phyloP scores from a whole-genome alignment of 2,329 filamentous ascomycete genomes.

The Venturia oleaginea region DNA sequence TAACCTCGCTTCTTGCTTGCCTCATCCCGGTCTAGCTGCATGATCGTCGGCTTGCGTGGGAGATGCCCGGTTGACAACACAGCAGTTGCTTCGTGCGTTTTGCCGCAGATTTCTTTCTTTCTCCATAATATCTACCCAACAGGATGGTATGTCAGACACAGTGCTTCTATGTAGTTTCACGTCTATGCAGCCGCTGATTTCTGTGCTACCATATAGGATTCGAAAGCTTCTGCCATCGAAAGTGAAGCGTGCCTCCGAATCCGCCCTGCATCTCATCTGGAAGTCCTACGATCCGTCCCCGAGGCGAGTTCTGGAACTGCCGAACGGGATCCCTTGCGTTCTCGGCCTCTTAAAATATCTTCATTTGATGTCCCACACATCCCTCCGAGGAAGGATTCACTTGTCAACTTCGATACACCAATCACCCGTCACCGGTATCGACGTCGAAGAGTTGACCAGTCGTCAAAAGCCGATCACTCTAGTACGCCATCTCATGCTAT shows the following conservation, averaged over 20 bases:
- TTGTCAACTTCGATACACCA: not conserved
- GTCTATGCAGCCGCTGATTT: not conserved
- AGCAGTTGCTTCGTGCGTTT: slow-evolving; percentile 2
- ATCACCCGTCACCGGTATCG: not conserved
- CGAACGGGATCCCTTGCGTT: not conserved
- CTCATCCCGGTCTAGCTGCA: slow-evolving; percentile 4
- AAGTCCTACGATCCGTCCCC: not conserved
- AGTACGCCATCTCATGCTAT: not conserved
- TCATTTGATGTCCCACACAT: not conserved
- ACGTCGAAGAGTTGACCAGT: not conserved
- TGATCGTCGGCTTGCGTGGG: not conserved
- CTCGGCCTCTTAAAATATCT: not conserved
- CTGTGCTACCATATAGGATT: not conserved
- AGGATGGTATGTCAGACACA: not conserved
- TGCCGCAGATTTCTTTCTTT: not conserved
- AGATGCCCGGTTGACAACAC: slow-evolving; percentile 4
- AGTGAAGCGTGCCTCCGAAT: slow-evolving; percentile 3
- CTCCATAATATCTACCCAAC: slow-evolving; percentile 3
- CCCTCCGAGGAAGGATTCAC: not conserved
- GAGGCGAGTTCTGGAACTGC: not conserved
- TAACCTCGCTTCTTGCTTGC: not conserved
- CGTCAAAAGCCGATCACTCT: not conserved
- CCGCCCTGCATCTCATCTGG: slow-evolving; percentile 1
- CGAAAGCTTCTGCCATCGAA: not conserved
- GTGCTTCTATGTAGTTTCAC: not conserved